These are phyloP conservation scores for Podospora sp. DNA, from an alignment of 495 filamentous ascomycete species.

Conservation along the genomic window DNA sequence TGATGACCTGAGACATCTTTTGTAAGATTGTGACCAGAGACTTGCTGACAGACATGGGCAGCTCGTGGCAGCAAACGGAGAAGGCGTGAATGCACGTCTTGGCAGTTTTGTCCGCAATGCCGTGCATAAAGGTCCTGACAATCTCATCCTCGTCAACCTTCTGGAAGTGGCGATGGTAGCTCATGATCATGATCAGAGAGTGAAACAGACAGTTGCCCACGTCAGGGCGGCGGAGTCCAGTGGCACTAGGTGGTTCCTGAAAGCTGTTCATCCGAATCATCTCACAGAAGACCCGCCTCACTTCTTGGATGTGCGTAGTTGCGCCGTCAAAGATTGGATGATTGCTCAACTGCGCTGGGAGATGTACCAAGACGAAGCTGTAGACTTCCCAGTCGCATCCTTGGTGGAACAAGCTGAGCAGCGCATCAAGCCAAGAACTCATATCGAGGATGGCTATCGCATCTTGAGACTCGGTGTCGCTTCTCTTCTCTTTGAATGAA, in stretches of 20 bases:
- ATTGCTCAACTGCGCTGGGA: conserved; percentile 88
- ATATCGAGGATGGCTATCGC: conserved; percentile 58
- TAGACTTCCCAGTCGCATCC: conserved; percentile 92
- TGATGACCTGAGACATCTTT: conserved; percentile 93
- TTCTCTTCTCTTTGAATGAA: conserved; percentile 25
- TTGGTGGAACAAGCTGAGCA: conserved; percentile 72
- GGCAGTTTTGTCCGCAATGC: conserved; percentile 81
- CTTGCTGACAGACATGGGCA: conserved; percentile 80
- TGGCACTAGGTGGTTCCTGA: conserved; percentile 70
- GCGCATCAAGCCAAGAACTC: conserved; percentile 72
- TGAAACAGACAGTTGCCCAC: conserved; percentile 87
- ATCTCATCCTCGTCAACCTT: conserved; percentile 88
- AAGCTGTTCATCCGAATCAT: conserved; percentile 75
- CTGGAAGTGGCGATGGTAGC: conserved; percentile 81
- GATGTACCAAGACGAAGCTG: conserved; percentile 82
- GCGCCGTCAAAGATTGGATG: conserved; percentile 78
- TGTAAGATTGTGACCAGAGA: conserved; percentile 79
- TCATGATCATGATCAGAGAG: conserved; percentile 77
- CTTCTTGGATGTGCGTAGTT: conserved; percentile 68
- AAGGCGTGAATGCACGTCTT: conserved; percentile 93
- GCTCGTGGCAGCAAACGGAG: conserved; percentile 89
- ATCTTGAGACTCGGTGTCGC: conserved; percentile 18
- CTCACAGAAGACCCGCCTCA: conserved; percentile 79
- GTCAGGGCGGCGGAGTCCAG: conserved; percentile 82
- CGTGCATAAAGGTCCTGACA: conserved; percentile 78